Conservation (phyloP, 345 rosid species). For the Ailanthus altissimus region DNA sequence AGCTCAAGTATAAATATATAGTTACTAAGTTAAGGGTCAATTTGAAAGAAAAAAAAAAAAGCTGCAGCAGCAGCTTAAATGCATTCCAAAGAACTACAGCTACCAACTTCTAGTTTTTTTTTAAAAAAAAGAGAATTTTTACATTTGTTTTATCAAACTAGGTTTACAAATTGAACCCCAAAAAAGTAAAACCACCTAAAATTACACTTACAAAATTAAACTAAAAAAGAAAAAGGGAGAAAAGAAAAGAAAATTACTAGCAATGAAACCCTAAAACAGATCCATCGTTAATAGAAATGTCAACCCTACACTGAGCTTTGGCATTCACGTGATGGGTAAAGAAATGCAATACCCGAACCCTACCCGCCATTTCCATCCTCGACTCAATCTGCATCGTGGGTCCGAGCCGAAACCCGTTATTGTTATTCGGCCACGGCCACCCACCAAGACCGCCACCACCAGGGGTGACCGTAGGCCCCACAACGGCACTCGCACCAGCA, state of each 20-base stretch:
- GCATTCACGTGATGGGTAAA: constrained; percentile 83
- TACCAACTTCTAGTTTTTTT: constrained; percentile 3
- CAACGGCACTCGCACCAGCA: constrained; percentile 30
- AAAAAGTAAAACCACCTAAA: not conserved
- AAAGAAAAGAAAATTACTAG: constrained; percentile 38
- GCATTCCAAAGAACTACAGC: not conserved
- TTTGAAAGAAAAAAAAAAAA: not conserved
- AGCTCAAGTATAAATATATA: not conserved
- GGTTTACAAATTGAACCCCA: not conserved
- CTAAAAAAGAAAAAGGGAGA: not conserved
- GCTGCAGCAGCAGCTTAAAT: not conserved
- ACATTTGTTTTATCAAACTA: constrained; percentile 30
- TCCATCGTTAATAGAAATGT: constrained; percentile 73
- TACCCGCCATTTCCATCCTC: constrained; percentile 70
- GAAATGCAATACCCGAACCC: constrained; percentile 76
- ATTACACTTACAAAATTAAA: not conserved
- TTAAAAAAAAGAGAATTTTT: constrained; percentile 28
- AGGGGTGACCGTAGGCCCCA: constrained; percentile 13
- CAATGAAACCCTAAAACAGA: constrained; percentile 89
- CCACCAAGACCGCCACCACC: constrained; percentile 40
- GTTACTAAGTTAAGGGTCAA: not conserved
- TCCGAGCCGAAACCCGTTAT: constrained; percentile 52
- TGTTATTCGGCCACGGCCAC: constrained; percentile 17
- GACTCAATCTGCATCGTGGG: constrained; percentile 93
- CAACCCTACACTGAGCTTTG: constrained; percentile 65